Evolutionary conservation across 176 grass and related monocot species (phyloP).

Genomic region (Pontederia crassipes): DNA sequence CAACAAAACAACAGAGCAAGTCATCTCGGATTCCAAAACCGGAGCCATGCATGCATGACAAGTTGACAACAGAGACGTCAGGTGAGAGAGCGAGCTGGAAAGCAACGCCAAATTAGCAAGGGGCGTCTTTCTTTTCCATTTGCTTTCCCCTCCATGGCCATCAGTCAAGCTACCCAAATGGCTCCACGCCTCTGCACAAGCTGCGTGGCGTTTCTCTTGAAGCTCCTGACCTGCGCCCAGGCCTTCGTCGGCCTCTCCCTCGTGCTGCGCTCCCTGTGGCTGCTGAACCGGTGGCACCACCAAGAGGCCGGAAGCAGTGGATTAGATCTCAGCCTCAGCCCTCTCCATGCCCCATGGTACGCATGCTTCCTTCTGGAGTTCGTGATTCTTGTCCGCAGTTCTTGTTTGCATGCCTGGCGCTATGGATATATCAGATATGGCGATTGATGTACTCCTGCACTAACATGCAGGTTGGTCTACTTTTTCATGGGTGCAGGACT

Average conservation of each 20-base stretch:
- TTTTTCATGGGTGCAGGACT: not conserved
- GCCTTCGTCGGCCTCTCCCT: constrained; percentile 5
- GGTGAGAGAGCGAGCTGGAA: too few relatives aligned
- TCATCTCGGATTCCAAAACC: too few relatives aligned
- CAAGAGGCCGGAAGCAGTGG: not conserved
- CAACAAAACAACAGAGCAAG: too few relatives aligned
- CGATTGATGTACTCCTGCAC: too few relatives aligned
- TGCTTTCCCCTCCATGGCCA: too few relatives aligned
- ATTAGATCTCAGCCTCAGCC: not conserved
- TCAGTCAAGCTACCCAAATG: not conserved
- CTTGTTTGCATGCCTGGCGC: not conserved
- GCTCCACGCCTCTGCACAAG: not conserved
- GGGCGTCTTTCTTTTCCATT: too few relatives aligned
- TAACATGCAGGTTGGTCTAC: constrained; percentile 2
- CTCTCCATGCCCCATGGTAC: not conserved
- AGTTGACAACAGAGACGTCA: too few relatives aligned
- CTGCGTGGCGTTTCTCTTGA: not conserved
- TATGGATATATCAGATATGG: not conserved
- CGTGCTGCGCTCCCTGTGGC: not conserved
- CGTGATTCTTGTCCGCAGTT: not conserved
- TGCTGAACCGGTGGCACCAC: constrained; percentile 4
- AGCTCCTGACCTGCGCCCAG: constrained; percentile 9
- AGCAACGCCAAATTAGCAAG: too few relatives aligned
- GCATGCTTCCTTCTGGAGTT: too few relatives aligned
- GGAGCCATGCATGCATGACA: too few relatives aligned